Percentiles rank a stretch among this genome's conserved stretches.
Conservation (phyloP, 805 yeast genomes). For the Teunomyces aglyptinius region DNA sequence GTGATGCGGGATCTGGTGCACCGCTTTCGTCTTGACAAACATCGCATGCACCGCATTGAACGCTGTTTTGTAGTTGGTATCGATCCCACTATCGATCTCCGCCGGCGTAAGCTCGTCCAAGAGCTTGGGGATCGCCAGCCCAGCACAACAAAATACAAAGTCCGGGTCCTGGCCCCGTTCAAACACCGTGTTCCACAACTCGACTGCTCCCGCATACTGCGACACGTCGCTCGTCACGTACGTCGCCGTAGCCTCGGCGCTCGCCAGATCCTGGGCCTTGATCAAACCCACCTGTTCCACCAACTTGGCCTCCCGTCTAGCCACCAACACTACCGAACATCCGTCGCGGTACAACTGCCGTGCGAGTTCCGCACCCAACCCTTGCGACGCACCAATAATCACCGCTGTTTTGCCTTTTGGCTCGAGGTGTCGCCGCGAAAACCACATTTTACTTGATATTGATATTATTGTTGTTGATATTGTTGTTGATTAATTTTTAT, state of each 20-base stretch:
- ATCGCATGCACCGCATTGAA: slow-evolving; percentile 67
- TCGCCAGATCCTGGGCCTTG: slow-evolving; percentile 17
- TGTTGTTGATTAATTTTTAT: neutral
- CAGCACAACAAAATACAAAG: slow-evolving; percentile 81
- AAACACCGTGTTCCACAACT: slow-evolving; percentile 37
- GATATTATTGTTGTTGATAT: neutral
- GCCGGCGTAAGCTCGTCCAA: slow-evolving; percentile 62
- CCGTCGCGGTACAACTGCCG: slow-evolving; percentile 49
- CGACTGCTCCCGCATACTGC: slow-evolving; percentile 47
- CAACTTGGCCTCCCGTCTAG: slow-evolving; percentile 69
- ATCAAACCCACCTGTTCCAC: slow-evolving; percentile 47
- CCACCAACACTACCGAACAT: slow-evolving; percentile 70
- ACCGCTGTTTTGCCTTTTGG: slow-evolving; percentile 57
- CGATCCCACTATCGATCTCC: slow-evolving; percentile 61
- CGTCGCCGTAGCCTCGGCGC: slow-evolving; percentile 19
- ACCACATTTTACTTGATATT: no score
- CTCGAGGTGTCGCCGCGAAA: slow-evolving; percentile 21
- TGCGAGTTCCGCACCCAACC: slow-evolving; percentile 82
- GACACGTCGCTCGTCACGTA: slow-evolving; percentile 65
- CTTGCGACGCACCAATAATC: slow-evolving; percentile 94
- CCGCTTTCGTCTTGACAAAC: slow-evolving; percentile 38
- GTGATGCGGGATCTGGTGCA: neutral
- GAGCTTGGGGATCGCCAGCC: slow-evolving; percentile 76
- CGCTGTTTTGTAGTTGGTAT: slow-evolving; percentile 71
- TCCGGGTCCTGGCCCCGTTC: slow-evolving; percentile 53